Conservation (phyloP, 2,329 filamentous ascomycete genomes). For the Aschersonia sp. region DNA sequence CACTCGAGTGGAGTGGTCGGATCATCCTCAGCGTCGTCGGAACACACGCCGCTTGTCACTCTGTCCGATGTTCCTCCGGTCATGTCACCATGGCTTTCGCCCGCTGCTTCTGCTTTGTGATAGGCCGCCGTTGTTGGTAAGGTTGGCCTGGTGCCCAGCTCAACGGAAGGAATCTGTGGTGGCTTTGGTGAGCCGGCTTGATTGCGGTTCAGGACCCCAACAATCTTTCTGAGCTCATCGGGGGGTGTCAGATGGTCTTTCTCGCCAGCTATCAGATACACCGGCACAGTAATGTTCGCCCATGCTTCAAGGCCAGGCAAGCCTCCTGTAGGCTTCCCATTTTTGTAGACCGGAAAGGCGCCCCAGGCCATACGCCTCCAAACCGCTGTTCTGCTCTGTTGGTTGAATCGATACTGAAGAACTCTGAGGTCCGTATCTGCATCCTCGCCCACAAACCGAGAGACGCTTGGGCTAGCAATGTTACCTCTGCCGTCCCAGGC, state of each 20-base stretch:
- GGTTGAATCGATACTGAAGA: conserved; percentile 63
- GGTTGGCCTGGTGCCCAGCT: too few relatives aligned
- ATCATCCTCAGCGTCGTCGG: conserved; percentile 24
- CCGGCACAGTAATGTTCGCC: conserved; percentile 55
- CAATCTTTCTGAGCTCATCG: conserved; percentile 55
- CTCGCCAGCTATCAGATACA: conserved; percentile 68
- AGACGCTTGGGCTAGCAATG: conserved; percentile 60
- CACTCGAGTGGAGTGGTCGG: conserved; percentile 31
- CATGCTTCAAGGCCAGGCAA: conserved; percentile 58
- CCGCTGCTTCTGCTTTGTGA: too few relatives aligned
- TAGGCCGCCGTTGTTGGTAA: too few relatives aligned
- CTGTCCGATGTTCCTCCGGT: neutral
- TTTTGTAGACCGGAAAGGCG: conserved; percentile 44
- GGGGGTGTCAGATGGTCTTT: conserved; percentile 64
- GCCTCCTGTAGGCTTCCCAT: conserved; percentile 41
- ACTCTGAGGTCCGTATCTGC: conserved; percentile 51
- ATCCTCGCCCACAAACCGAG: conserved; percentile 55
- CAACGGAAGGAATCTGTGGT: too few relatives aligned
- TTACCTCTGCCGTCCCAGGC: conserved; percentile 70
- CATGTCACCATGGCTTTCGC: neutral
- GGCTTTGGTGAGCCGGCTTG: conserved; percentile 7
- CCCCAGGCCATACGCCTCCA: conserved; percentile 74
- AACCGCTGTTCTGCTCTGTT: conserved; percentile 67
- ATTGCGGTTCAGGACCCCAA: conserved; percentile 18
- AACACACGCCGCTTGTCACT: conserved; percentile 3